Base-by-base conservation (phyloP, 768 basidiomycete genomes). In the Trametes meyenii region DNA sequence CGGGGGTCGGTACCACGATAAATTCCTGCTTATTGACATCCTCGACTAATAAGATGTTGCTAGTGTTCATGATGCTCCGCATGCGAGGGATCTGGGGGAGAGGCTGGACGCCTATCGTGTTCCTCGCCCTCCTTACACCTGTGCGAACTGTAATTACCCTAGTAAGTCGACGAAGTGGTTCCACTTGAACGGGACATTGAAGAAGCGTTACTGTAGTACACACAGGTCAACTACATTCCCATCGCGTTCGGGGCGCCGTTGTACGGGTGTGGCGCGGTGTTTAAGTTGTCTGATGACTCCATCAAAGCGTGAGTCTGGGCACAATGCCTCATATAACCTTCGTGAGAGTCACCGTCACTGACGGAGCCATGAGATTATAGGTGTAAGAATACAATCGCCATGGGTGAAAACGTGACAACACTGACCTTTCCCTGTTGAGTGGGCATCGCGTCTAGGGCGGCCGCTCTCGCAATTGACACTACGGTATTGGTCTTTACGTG, bases 191-290 rank as follows among this genome's bases (percentile, higher is more conserved):
- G 33, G 49, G 10, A 43, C 11, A 24, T 17, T 10, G 17, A 29
- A 5, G 23, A 17, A n/a, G 17, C 11, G n/a, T 8, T 29, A 1
- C 19, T 36, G n/a, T 43, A 68, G 67, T 65, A 63, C 49, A n/a
- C 50, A 0, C 64, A 68, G 35, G 35, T 50, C 4, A 55, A 59
- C 6, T 68, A 68, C 39, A 50, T 21, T 0, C 67, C 67, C 3
- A 56, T 68, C 7, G 67, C 67, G 17, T 68, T 68, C 33, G 67
- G 67, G 2, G 39, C 51, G 23, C 67, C 67, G 16, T 33, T 68
- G 3, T 68, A 60, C 40, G 67, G 67, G 16, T 68, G 67, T 50
- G 66, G 66, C 5, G 60, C 59, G 1, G 24, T 16, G 1, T 55
- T 50, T n/a, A 21, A 53, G 24, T 10, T 62, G 0, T 19, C 29